Evolutionary conservation across 140 eudicot genomes (phyloP).

Genomic region (Flaveria floridana): DNA sequence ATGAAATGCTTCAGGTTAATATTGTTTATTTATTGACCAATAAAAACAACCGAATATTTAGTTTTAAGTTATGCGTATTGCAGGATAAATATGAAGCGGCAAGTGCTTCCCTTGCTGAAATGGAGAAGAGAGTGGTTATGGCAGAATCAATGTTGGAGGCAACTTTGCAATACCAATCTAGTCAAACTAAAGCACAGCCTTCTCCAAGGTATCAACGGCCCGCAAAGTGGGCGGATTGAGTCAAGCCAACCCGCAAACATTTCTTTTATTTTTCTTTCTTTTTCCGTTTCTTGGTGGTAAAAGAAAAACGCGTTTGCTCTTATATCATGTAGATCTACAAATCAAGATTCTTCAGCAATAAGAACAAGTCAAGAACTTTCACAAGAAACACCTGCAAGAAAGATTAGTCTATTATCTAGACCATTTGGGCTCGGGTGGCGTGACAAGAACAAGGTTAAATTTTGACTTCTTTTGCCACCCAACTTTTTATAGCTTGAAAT

Average conservation of each 20-base stretch:
- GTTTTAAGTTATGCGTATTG: conserved; percentile 1
- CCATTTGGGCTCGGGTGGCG: conserved; percentile 98
- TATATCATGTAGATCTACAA: conserved; percentile 44
- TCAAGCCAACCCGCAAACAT: not conserved
- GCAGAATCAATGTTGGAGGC: conserved; percentile 98
- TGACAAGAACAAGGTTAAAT: conserved; percentile 79
- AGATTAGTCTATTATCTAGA: conserved; percentile 79
- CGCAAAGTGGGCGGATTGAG: not conserved
- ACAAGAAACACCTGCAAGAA: conserved; percentile 64
- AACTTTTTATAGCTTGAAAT: not conserved
- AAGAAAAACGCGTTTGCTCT: not conserved
- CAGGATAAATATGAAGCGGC: conserved; percentile 82
- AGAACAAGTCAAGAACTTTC: conserved; percentile 63
- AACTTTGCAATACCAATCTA: conserved; percentile 94
- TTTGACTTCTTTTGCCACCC: not conserved
- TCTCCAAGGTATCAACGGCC: conserved; percentile 69
- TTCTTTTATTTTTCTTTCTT: not conserved
- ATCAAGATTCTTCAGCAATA: conserved; percentile 50
- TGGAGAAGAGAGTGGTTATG: conserved; percentile 95
- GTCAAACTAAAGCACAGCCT: conserved; percentile 73
- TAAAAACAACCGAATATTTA: not conserved
- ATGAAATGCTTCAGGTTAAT: conserved; percentile 75
- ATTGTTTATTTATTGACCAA: conserved; percentile 3
- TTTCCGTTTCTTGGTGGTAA: not conserved
- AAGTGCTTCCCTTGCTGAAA: conserved; percentile 68